phyloP scores from a whole-genome alignment of 768 basidiomycete genomes.

The Amanita pallidorosea region DNA sequence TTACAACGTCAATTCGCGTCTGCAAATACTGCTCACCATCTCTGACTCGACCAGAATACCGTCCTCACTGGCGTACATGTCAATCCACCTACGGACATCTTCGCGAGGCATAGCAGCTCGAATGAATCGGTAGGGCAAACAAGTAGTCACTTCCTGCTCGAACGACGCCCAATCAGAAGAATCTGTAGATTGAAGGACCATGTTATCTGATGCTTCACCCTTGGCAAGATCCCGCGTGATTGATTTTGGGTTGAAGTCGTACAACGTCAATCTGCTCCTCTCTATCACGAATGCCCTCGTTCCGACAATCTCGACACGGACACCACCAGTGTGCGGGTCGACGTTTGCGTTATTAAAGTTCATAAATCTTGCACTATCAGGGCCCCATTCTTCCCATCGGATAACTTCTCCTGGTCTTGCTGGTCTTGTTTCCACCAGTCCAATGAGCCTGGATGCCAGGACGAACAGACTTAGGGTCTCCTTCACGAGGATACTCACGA shows the following conservation, averaged over 20 bases:
- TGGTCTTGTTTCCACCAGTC: neutral
- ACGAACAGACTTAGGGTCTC: neutral
- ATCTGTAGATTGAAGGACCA: neutral
- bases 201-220: neutral
- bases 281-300: slow-evolving; percentile 24
- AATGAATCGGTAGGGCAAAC: neutral
- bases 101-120: neutral
- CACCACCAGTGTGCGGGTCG: neutral
- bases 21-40: neutral
- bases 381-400: slow-evolving; percentile 44
- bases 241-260: slow-evolving; percentile 2
- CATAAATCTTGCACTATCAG: slow-evolving; percentile 29
- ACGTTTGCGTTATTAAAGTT: neutral
- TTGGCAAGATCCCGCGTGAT: neutral
- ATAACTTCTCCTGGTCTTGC: neutral
- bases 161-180: neutral
- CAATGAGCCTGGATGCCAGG: neutral
- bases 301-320: slow-evolving; percentile 30
- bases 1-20: neutral
- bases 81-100: neutral
- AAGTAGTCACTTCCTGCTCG: neutral
- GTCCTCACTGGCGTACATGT: neutral
- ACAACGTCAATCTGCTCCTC: neutral
- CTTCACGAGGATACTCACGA: neutral
- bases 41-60: neutral